Evolutionary conservation across 2,329 filamentous ascomycete genomes (phyloP), one percentile per base, ranked within the genome.

Genomic region (Colletotrichum sp.): DNA sequence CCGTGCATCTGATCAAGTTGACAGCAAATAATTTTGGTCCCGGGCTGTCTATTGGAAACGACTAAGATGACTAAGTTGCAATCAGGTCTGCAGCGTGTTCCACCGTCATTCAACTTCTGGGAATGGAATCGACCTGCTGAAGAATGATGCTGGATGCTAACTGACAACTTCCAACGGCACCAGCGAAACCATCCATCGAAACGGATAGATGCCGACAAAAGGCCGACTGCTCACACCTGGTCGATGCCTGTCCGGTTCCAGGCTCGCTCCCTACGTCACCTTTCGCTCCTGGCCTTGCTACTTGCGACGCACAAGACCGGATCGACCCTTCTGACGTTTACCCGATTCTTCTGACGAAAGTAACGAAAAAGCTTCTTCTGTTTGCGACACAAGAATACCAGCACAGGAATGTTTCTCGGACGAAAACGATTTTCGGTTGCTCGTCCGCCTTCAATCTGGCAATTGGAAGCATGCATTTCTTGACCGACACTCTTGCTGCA

Each of bases 381-480:
- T 64, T 75, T 75, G 73, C 73, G 63, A 73, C 64, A 32, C 16
- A 34, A 75, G 58, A 24, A 38, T 34, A 18, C n/a, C 12, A 34
- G 28, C 21, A 21, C 8, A n/a, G 34, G 52, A 43, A 34, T 57
- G 30, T 9, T 13, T 34, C 36, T 71, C 57, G n/a, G 26, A 72
- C 34, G 73, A 67, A 75, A 72, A 64, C 73, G 70, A 64, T 34
- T 15, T 28, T 8, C 21, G 15, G 12, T 52, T 43, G n/a, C 38
- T n/a, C 21, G 24, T 30, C 28, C 15, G 13, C n/a, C 21, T 64
- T 15, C 32, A 36, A 43, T 18, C 16, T 21, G n/a, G 34, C 32
- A 34, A 24, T 30, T 26, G 24, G 61, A 16, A 13, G 12, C 36
- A 18, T 32, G 24, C n/a, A 38, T 24, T 10, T 38, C 38, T 43